Evolutionary conservation across 495 filamentous ascomycete genomes (phyloP), one percentile per base, ranked within the genome.

Genomic region (Hypomontagnella submonticulosa): DNA sequence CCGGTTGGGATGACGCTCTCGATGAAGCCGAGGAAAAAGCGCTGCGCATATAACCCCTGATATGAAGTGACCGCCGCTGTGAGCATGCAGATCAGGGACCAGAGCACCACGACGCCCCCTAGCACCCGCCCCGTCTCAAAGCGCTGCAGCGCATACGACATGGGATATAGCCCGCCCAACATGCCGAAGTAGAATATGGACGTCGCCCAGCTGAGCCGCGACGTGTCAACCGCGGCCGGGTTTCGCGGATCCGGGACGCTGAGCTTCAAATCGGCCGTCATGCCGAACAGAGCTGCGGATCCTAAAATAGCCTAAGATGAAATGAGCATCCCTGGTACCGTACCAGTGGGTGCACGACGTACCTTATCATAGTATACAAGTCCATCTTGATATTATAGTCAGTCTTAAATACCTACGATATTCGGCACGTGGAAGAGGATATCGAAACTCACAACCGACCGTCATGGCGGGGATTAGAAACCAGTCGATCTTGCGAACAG

Each of bases 131-230:
- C 82, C 1, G 84, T 79, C 59, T 84, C 79, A 73, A 90, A 90
- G 47, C 82, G 83, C 72, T 92, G 90, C 18, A 90, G 74, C 7
- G 83, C 75, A 53, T 88, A 88, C 1, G 88, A 87, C 85, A 91
- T 86, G 9, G 88, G 90, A 67, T 90, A 92, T 12, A 89, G 75
- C 0, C 89, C 90, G 1, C 84, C 86, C 11, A 92, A 80, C 87
- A 90, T 89, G 19, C 89, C 89, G 64, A 92, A 91, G 76, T 92
- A 92, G 77, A 92, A 92, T 70, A 91, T 79, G 0, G 88, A 91
- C 0, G 88, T 91, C 13, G 89, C 89, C 90, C 89, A 92, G 63
- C 83, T 86, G 27, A 92, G 80, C 10, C 89, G 82, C 0, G 82
- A 81, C 5, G 89, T 89, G 64, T 87, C 81, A 16, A 78, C 83